Evolutionary conservation across 2,329 filamentous ascomycete genomes (phyloP).

Genomic region (Nigrospora sphaerica): DNA sequence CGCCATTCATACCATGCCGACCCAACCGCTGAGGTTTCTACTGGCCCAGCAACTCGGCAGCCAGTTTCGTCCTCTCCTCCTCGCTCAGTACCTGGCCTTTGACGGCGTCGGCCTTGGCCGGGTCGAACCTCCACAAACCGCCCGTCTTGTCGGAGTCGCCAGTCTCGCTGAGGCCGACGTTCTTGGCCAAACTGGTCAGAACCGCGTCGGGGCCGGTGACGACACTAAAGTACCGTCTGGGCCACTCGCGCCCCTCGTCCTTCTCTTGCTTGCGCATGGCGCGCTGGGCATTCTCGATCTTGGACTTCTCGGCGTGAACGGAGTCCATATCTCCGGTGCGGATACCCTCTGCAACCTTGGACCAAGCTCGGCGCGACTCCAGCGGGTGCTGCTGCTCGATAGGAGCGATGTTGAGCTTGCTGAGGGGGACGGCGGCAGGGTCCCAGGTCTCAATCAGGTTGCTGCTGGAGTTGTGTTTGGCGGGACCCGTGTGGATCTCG

Average conservation of each 20-base stretch:
- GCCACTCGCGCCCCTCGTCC: constrained; percentile 65
- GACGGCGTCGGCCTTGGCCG: constrained; percentile 34
- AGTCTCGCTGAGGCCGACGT: constrained; percentile 38
- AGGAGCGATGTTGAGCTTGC: constrained; percentile 31
- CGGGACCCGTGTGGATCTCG: constrained; percentile 20
- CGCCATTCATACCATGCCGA: no score
- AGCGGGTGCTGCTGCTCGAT: constrained; percentile 69
- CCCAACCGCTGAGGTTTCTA: constrained; percentile 1
- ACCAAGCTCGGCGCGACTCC: constrained; percentile 77
- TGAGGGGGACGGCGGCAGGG: constrained; percentile 19
- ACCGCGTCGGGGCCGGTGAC: constrained; percentile 34
- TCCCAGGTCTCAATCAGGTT: constrained; percentile 30
- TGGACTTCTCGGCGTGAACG: constrained; percentile 64
- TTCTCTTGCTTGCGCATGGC: constrained; percentile 52
- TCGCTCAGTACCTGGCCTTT: constrained; percentile 21
- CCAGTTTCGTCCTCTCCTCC: constrained; percentile 29
- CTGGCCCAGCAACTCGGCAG: constrained; percentile 24
- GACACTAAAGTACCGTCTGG: constrained; percentile 72
- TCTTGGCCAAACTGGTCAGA: constrained; percentile 35
- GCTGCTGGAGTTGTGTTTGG: constrained; percentile 20
- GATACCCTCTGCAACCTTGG: constrained; percentile 67
- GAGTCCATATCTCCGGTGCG: constrained; percentile 66
- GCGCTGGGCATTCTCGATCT: constrained; percentile 77
- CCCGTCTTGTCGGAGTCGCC: constrained; percentile 55
- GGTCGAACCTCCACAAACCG: constrained; percentile 52